Conservation (phyloP, 345 rosid genomes). For the Populus deltoides region DNA sequence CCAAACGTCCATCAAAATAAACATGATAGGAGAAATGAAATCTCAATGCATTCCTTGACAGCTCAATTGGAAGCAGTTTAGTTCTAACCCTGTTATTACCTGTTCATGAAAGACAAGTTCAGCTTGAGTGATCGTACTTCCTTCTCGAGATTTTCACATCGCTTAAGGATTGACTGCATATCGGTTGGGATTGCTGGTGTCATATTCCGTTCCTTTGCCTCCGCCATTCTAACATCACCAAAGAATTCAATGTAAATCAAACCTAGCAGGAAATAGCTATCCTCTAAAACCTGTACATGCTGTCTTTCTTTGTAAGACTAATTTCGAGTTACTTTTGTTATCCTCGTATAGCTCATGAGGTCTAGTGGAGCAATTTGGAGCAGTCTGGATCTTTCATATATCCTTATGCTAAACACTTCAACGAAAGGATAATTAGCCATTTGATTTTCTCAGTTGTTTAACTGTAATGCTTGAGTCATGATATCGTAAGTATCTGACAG, state of each 20-base stretch:
- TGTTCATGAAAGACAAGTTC: constrained; percentile 73
- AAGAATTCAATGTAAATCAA: background rate
- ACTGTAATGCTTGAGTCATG: background rate
- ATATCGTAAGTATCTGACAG: background rate
- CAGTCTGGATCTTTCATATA: background rate
- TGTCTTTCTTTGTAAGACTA: background rate
- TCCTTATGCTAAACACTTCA: background rate
- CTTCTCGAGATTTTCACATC: constrained; percentile 70
- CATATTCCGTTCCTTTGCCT: constrained; percentile 62
- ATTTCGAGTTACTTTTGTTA: background rate
- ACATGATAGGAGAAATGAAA: background rate
- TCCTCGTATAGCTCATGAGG: background rate
- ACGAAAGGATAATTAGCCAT: background rate
- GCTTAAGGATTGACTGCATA: constrained; percentile 52
- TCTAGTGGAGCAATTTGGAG: background rate
- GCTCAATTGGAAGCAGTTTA: background rate
- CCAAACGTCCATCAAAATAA: background rate
- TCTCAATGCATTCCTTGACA: background rate
- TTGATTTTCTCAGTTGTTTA: background rate
- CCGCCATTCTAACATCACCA: constrained; percentile 60
- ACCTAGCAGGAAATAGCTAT: background rate
- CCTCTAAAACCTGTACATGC: background rate
- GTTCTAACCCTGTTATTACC: constrained; percentile 22
- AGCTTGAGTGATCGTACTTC: constrained; percentile 79
- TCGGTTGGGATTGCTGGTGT: constrained; percentile 54